These are phyloP conservation scores for Planoprotostelium fungivorum DNA, from an alignment of 78 protist species.

Conservation along the genomic window DNA sequence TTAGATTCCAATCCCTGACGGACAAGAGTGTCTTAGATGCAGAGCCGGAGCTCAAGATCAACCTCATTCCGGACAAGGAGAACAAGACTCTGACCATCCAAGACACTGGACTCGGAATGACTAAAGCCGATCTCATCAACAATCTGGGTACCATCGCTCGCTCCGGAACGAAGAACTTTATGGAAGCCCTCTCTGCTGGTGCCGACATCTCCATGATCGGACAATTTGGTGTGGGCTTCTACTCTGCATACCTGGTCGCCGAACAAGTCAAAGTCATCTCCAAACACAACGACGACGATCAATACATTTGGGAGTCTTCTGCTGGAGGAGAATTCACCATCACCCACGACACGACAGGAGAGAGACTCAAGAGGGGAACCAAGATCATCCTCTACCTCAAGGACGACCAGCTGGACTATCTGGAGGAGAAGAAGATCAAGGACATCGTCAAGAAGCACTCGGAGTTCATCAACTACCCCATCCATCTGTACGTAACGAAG, in stretches of 20 bases:
- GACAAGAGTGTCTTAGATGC: constrained; percentile 71
- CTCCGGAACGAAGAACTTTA: constrained; percentile 90
- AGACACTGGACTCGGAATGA: constrained; percentile 99
- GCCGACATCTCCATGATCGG: constrained; percentile 86
- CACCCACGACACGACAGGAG: constrained; percentile 62
- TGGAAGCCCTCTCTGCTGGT: constrained; percentile 21
- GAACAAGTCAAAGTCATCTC: constrained; percentile 90
- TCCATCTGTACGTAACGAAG: constrained; percentile 86
- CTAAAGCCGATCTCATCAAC: constrained; percentile 87
- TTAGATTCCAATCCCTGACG: constrained; percentile 91
- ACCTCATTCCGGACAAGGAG: constrained; percentile 85
- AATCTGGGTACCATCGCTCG: constrained; percentile 95
- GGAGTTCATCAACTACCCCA: constrained; percentile 99
- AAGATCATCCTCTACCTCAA: constrained; percentile 89
- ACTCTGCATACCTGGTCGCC: constrained; percentile 98
- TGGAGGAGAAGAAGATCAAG: constrained; percentile 92
- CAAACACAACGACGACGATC: constrained; percentile 89
- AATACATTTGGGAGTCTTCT: constrained; percentile 83
- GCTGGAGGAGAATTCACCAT: constrained; percentile 74
- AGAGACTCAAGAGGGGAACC: constrained; percentile 99
- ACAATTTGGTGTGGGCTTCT: constrained; percentile 99
- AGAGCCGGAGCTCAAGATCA: constrained; percentile 85
- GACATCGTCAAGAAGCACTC: constrained; percentile 99
- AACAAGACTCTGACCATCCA: constrained; percentile 77
- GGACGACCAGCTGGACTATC: constrained; percentile 97